A percentile compares a stretch with the other conserved stretches of the same genome.
Conservation (phyloP, 257 asterid genomes). For the Ehretia macrophylla region DNA sequence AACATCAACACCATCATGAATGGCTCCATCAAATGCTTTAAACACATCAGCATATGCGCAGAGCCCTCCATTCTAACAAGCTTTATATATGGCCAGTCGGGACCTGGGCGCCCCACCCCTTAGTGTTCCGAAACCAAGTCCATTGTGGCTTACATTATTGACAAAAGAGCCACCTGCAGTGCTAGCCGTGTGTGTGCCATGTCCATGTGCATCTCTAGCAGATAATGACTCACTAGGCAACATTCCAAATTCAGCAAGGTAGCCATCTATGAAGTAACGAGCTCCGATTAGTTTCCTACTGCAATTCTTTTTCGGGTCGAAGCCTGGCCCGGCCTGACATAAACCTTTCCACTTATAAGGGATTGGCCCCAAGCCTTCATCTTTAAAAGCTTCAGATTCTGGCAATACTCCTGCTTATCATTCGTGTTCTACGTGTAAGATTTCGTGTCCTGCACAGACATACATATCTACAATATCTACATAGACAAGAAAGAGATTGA, state of each 20-base stretch:
- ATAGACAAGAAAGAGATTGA: too few species aligned
- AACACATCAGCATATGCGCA: slow-evolving; percentile 11
- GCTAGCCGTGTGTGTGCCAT: slow-evolving; percentile 45
- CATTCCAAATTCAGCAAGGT: slow-evolving; percentile 13
- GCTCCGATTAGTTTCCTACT: slow-evolving; percentile 40
- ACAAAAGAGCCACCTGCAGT: slow-evolving; percentile 41
- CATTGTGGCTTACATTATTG: slow-evolving; percentile 23
- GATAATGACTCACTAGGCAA: slow-evolving; percentile 18
- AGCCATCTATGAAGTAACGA: slow-evolving; percentile 36
- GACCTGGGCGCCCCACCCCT: slow-evolving; percentile 52
- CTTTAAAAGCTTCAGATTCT: slow-evolving; percentile 28
- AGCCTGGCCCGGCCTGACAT: slow-evolving; percentile 23
- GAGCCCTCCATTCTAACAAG: slow-evolving; percentile 23
- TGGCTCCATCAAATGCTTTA: slow-evolving; percentile 22
- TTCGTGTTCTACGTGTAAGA: too few species aligned
- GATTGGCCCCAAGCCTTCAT: slow-evolving; percentile 32
- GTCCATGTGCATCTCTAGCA: slow-evolving; percentile 37
- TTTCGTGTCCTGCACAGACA: too few species aligned
- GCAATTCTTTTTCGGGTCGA: slow-evolving; percentile 23
- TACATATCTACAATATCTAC: too few species aligned
- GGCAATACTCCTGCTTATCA: slow-evolving; percentile 36
- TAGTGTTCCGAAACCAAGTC: slow-evolving; percentile 31
- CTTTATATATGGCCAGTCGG: slow-evolving; percentile 45
- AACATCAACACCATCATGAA: slow-evolving; percentile 22
- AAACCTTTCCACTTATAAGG: slow-evolving; percentile 39